Conservation (phyloP, 441 rosid genomes). For the Viola pubescens region DNA sequence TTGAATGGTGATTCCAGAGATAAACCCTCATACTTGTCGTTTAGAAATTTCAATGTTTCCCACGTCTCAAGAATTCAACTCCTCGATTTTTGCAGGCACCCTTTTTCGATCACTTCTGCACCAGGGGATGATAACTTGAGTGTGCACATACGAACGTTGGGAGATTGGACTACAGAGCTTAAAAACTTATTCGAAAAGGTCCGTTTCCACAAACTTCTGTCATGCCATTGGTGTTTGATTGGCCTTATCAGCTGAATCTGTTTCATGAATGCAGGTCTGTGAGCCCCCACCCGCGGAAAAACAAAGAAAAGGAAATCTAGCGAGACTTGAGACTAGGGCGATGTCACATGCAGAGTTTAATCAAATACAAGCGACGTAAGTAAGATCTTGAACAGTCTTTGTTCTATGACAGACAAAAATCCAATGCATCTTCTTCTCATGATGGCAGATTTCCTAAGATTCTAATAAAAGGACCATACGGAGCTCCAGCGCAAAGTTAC, state of each 20-base stretch:
- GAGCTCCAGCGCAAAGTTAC: constrained; percentile 92
- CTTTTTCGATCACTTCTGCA: constrained; percentile 90
- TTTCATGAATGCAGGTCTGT: constrained; percentile 44
- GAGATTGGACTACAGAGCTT: constrained; percentile 90
- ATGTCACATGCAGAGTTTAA: constrained; percentile 34
- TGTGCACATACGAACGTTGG: constrained; percentile 78
- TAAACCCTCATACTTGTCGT: not conserved
- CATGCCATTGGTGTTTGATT: not conserved
- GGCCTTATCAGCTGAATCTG: not conserved
- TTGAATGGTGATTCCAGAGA: constrained; percentile 52
- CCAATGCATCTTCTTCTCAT: constrained; percentile 1
- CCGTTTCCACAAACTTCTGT: not conserved
- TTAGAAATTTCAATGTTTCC: not conserved
- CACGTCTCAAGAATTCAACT: not conserved
- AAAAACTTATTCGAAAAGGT: constrained; percentile 56
- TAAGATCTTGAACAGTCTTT: not conserved
- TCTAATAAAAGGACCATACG: constrained; percentile 75
- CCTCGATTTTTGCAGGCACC: constrained; percentile 50
- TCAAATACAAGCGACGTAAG: constrained; percentile 48
- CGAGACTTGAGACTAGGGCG: constrained; percentile 64
- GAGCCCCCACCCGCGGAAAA: constrained; percentile 33
- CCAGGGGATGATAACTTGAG: constrained; percentile 81
- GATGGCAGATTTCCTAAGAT: constrained; percentile 55
- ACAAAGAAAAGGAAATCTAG: constrained; percentile 37
- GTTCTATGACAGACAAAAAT: not conserved